phyloP scores from a whole-genome alignment of 176 grass and related monocot genomes.

The Zoysia japonica region DNA sequence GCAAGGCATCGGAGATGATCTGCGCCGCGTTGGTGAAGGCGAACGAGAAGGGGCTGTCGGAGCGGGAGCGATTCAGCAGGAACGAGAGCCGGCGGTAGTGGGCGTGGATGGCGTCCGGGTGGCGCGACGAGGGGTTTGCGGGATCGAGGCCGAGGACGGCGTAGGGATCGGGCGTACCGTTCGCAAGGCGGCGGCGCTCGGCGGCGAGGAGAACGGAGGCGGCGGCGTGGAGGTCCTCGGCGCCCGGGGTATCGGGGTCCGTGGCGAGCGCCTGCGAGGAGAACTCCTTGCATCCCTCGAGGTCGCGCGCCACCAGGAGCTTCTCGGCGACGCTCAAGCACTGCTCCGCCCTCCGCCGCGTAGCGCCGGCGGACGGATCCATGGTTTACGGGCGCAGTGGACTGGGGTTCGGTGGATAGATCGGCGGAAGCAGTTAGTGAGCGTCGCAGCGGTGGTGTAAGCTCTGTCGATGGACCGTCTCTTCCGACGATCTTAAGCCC shows the following conservation, averaged over 20 bases:
- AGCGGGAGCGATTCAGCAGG: slow-evolving; percentile 49
- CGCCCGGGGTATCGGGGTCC: slow-evolving; percentile 58
- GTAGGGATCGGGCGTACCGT: slow-evolving; percentile 64
- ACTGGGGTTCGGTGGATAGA: slow-evolving; percentile 6
- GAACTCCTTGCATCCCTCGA: slow-evolving; percentile 77
- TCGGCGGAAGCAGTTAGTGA: slow-evolving; percentile 17
- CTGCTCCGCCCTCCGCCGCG: slow-evolving; percentile 46
- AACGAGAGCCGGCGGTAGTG: slow-evolving; percentile 64
- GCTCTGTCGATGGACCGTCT: too few relatives aligned
- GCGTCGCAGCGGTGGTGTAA: slow-evolving; percentile 4
- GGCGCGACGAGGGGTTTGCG: slow-evolving; percentile 37
- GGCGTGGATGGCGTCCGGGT: slow-evolving; percentile 42
- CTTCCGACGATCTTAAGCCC: background rate
- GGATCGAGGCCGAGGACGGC: slow-evolving; percentile 67
- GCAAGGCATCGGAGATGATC: slow-evolving; percentile 55
- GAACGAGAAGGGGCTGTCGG: slow-evolving; percentile 23
- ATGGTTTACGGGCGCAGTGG: slow-evolving; percentile 28
- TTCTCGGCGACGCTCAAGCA: slow-evolving; percentile 58
- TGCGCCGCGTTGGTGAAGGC: slow-evolving; percentile 57
- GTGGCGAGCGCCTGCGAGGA: slow-evolving; percentile 58
- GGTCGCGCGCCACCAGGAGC: slow-evolving; percentile 62
- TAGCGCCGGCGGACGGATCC: slow-evolving; percentile 44
- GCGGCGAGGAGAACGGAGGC: slow-evolving; percentile 59
- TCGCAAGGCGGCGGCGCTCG: slow-evolving; percentile 42
- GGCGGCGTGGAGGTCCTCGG: slow-evolving; percentile 61